Conservation (phyloP, 345 rosid genomes). For the Psidium guajava region DNA sequence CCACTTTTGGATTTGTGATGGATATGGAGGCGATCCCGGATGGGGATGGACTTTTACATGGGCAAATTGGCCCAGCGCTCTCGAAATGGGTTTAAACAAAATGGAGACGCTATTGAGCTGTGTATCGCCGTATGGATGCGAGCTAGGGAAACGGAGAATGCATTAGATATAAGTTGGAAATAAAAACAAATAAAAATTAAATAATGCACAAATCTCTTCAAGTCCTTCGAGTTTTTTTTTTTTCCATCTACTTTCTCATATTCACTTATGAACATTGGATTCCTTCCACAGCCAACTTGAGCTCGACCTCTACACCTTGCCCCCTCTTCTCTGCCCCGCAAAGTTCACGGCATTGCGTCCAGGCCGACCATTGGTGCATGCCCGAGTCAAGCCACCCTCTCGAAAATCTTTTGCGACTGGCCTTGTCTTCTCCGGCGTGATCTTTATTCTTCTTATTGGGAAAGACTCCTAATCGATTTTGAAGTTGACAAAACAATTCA, state of each 20-base stretch:
- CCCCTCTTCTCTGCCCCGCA: too few relatives aligned
- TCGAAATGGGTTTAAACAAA: too few relatives aligned
- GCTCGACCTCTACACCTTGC: fast-evolving
- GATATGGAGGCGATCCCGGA: background rate
- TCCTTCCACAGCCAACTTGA: background rate
- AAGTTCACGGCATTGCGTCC: background rate
- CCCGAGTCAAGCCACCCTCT: background rate
- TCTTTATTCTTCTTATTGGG: background rate
- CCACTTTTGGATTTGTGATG: background rate
- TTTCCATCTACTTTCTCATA: background rate
- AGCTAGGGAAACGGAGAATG: background rate
- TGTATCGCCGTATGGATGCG: background rate
- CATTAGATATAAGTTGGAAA: background rate
- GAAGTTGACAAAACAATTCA: too few relatives aligned
- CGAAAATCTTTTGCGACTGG: too few relatives aligned
- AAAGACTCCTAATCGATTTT: too few relatives aligned
- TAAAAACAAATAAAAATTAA: background rate
- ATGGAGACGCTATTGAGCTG: background rate
- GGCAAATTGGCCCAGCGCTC: background rate
- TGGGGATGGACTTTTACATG: background rate
- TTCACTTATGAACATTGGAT: background rate
- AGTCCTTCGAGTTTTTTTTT: background rate
- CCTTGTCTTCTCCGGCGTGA: background rate
- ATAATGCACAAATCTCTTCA: background rate
- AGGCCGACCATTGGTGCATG: fast-evolving